Conservation (phyloP, 2,329 filamentous ascomycete species). For the Apiospora hydei region DNA sequence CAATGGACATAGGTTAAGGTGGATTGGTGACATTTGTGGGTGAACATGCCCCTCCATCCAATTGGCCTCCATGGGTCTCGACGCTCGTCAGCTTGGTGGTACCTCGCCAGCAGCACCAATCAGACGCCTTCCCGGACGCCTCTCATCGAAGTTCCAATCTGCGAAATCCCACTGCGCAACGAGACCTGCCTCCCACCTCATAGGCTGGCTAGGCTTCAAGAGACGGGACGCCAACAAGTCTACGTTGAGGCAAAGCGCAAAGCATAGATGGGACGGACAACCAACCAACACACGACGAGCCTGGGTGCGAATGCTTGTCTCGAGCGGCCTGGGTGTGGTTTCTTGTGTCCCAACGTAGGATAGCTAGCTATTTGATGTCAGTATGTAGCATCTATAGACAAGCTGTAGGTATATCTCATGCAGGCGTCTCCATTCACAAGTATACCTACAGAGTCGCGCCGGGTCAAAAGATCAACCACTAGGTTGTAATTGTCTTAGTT, state of each 20-base stretch:
- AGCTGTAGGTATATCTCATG: background rate
- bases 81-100: slow-evolving; percentile 9
- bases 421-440: background rate
- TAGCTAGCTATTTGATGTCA: background rate
- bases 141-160: slow-evolving; percentile 17
- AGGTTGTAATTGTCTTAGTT: slow-evolving; percentile 11
- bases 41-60: slow-evolving; percentile 8
- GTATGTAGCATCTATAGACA: slow-evolving; percentile 4
- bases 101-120: slow-evolving; percentile 17
- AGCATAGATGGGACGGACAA: background rate
- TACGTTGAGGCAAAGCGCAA: background rate
- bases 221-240: background rate
- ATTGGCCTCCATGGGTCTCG: slow-evolving; percentile 17
- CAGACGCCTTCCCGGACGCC: slow-evolving; percentile 2
- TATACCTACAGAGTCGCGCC: background rate
- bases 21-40: slow-evolving; percentile 10
- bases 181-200: background rate
- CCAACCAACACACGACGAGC: background rate
- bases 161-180: slow-evolving; percentile 12
- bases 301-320: background rate
- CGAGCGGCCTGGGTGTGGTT: background rate
- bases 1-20: background rate
- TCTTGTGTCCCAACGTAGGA: background rate
- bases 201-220: background rate
- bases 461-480: slow-evolving; percentile 2